Base-by-base conservation (phyloP, 1,284 basidiomycete genomes). In the Leccinum angustisporum region DNA sequence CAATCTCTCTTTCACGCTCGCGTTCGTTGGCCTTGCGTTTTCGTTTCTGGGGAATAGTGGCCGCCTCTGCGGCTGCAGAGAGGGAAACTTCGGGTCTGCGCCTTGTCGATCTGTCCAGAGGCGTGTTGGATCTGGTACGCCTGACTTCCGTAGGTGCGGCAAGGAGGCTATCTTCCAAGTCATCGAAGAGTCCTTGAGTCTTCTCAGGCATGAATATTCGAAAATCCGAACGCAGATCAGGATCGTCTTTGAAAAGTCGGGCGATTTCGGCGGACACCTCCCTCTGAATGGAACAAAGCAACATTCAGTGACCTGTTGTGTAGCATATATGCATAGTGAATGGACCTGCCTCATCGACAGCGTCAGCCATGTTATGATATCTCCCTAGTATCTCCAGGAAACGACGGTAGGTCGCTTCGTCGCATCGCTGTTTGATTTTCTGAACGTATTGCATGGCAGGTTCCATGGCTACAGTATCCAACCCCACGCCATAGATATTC, bases 361-460 rank as follows among this genome's bases (percentile, higher is more conserved):
- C 75, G 56, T 81, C 81, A 3, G 81, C 78, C 61, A 79, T 78
- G 58, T 83, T 79, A 57, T 86, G 84, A 70, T 83, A 85, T 51
- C 78, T 78, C 2, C 94, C 91, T 33, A 98, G 79, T 65, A 98
- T 95, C 77, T 97, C 94, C 61, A 98, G 79, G 77, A 99, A 98
- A 70, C 93, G 89, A 71, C 92, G 91, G 78, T 98, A 99, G 9
- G 92, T 95, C 38, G 96, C 94, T 1, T 94, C 87, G 69, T 97
- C 92, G 77, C 95, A 98, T 46, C 95, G 88, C 67, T 93, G 91
- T 78, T 97, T 98, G 79, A 98, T 98, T 78, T 95, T 95, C 78
- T 97, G 95, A 46, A 99, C 94, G 70, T 97, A 99, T 70, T 92
- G 88, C 66, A 99, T 91, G 2, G 96, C 97, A 1, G 87, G 87